Evolutionary conservation across 1,284 basidiomycete genomes (phyloP).

Genomic region (Apiotrichum sp.): DNA sequence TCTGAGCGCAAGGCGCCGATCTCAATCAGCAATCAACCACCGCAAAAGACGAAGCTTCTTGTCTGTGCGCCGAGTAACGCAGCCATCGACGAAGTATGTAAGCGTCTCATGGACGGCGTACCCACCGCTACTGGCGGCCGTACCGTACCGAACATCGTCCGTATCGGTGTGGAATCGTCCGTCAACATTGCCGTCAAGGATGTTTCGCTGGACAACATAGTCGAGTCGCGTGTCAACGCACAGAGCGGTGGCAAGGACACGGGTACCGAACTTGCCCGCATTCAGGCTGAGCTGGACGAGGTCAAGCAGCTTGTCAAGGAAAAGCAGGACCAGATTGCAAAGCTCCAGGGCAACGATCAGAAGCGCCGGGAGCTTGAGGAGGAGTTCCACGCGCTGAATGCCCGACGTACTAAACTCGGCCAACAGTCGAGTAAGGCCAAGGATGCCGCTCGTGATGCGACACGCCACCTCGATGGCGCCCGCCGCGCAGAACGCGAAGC

Average conservation of each 20-base stretch:
- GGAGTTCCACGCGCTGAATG: slow-evolving; percentile 64
- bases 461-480: slow-evolving; percentile 67
- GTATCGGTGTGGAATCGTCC: slow-evolving; percentile 72
- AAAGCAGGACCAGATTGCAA: slow-evolving; percentile 57
- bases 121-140: slow-evolving; percentile 56
- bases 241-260: slow-evolving; percentile 51
- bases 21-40: slow-evolving; percentile 50
- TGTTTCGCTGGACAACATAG: slow-evolving; percentile 77
- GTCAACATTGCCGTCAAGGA: slow-evolving; percentile 81
- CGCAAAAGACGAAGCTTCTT: slow-evolving; percentile 66
- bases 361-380: slow-evolving; percentile 50
- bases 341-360: slow-evolving; percentile 30
- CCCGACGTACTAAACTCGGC: slow-evolving; percentile 59
- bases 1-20: slow-evolving; percentile 57
- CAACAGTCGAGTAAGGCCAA: slow-evolving; percentile 68
- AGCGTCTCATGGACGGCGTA: slow-evolving; percentile 74
- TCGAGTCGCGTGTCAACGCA: slow-evolving; percentile 66
- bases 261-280: slow-evolving; percentile 50
- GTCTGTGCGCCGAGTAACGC: slow-evolving; percentile 98
- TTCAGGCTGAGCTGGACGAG: slow-evolving; percentile 63
- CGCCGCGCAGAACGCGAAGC: slow-evolving; percentile 66
- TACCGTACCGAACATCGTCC: slow-evolving; percentile 70
- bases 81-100: slow-evolving; percentile 93
- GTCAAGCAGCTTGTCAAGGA: slow-evolving; percentile 59
- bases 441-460: slow-evolving; percentile 69